Percentiles rank a stretch among this genome's conserved stretches.
Evolutionary conservation across 768 basidiomycete species (phyloP).

Genomic region (Russula abietina): DNA sequence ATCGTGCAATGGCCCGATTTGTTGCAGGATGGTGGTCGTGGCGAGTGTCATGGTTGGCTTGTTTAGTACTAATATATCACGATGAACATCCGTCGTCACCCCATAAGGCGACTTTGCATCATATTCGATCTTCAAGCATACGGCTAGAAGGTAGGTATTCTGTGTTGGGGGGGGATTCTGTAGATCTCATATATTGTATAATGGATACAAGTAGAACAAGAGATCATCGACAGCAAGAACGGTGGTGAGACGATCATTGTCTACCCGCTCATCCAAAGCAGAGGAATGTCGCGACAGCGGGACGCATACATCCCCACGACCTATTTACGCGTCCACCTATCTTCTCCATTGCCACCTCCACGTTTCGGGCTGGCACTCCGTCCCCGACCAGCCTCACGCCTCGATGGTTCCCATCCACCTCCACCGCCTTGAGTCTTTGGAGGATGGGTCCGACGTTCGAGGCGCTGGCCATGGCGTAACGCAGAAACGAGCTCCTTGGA

Average conservation of each 20-base stretch:
- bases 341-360: slow-evolving; percentile 62
- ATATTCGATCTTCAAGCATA: background rate
- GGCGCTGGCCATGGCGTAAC: slow-evolving; percentile 72
- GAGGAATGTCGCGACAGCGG: background rate
- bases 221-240: background rate
- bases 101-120: background rate
- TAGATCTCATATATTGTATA: too few species aligned
- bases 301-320: background rate
- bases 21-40: slow-evolving; percentile 36
- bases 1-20: slow-evolving; percentile 87
- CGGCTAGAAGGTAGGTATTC: background rate
- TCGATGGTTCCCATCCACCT: slow-evolving; percentile 81
- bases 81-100: background rate
- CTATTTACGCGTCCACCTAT: slow-evolving; percentile 45
- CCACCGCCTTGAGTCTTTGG: slow-evolving; percentile 55
- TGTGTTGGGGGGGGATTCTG: background rate
- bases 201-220: background rate
- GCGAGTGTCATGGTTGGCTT: slow-evolving; percentile 57
- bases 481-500: slow-evolving; percentile 77
- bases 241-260: background rate
- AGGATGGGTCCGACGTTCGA: slow-evolving; percentile 76
- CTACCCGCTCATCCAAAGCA: background rate
- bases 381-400: slow-evolving; percentile 55
- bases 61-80: slow-evolving; percentile 38
- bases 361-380: slow-evolving; percentile 73